Evolutionary conservation across 2,329 filamentous ascomycete species (phyloP).

Genomic region (Coniochaeta sp.): DNA sequence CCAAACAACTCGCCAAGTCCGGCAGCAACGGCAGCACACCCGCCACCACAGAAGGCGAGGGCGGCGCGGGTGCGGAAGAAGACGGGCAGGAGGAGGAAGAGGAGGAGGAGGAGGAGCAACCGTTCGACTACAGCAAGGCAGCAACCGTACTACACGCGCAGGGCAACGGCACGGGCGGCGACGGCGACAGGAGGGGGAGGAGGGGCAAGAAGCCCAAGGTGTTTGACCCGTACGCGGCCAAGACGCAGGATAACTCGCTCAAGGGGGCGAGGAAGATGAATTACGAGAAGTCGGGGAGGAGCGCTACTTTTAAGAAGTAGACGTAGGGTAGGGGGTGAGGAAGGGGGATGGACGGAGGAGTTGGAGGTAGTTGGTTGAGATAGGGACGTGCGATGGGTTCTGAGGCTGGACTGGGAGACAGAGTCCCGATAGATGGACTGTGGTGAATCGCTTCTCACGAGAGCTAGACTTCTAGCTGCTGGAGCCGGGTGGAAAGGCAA

Average conservation of each 20-base stretch:
- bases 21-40: slow-evolving; percentile 1
- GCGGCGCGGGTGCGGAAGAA: neutral
- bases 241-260: neutral
- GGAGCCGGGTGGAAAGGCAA: too few species aligned
- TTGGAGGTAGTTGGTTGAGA: too few species aligned
- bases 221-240: slow-evolving; percentile 2
- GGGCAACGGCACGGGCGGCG: slow-evolving; percentile 11
- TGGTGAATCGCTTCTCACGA: too few species aligned
- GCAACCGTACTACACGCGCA: slow-evolving; percentile 23
- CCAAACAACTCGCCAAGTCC: slow-evolving; percentile 3
- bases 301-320: slow-evolving; percentile 4
- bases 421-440: too few species aligned
- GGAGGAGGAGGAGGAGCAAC: slow-evolving; percentile 18
- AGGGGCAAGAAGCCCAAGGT: slow-evolving; percentile 7
- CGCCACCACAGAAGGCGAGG: neutral
- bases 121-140: slow-evolving; percentile 29
- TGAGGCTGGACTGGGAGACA: too few species aligned
- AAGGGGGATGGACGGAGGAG: too few species aligned
- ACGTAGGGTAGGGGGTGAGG: too few species aligned
- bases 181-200: slow-evolving; percentile 6
- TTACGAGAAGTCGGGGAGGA: slow-evolving; percentile 1
- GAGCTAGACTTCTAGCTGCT: too few species aligned
- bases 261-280: slow-evolving; percentile 4
- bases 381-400: too few species aligned
- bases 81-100: slow-evolving; percentile 13